Evolutionary conservation across 495 filamentous ascomycete genomes (phyloP).

Genomic region (Xylaria intraflava): DNA sequence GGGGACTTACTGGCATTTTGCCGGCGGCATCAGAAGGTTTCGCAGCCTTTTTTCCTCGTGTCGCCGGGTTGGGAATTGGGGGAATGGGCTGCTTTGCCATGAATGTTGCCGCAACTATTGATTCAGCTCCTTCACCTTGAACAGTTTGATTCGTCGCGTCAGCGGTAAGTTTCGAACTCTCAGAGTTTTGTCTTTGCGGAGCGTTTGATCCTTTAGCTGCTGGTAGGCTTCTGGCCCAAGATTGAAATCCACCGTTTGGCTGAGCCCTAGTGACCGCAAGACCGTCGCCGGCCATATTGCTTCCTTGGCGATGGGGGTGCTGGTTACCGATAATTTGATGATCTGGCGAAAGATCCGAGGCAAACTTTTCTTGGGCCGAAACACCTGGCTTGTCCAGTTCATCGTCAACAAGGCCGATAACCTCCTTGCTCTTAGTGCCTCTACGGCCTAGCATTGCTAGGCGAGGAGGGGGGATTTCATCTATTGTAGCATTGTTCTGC

Average conservation of each 20-base stretch:
- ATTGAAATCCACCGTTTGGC: background rate
- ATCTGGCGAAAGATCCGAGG: background rate
- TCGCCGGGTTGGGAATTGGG: slow-evolving; percentile 37
- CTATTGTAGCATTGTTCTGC: background rate
- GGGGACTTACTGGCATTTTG: slow-evolving; percentile 33
- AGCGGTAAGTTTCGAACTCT: background rate
- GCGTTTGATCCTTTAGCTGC: background rate
- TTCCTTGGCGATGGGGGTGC: background rate
- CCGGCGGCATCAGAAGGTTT: slow-evolving; percentile 43
- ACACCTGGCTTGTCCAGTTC: slow-evolving; percentile 8
- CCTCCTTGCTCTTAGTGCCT: slow-evolving; percentile 37
- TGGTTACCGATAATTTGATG: background rate
- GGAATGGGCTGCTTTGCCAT: slow-evolving; percentile 8
- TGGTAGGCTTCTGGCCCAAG: background rate
- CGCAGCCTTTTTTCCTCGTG: slow-evolving; percentile 44
- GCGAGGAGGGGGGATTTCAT: slow-evolving; percentile 16
- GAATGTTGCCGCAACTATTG: background rate
- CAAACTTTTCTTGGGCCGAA: background rate
- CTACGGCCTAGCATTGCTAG: slow-evolving; percentile 34
- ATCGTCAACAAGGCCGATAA: slow-evolving; percentile 34
- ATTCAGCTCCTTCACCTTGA: background rate
- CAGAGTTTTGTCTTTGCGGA: background rate
- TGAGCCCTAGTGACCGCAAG: background rate
- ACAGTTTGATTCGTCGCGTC: background rate
- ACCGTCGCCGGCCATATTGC: background rate